These are phyloP conservation scores for Pythium periplocum DNA, from an alignment of 352 stramenopile genomes.

Conservation along the genomic window DNA sequence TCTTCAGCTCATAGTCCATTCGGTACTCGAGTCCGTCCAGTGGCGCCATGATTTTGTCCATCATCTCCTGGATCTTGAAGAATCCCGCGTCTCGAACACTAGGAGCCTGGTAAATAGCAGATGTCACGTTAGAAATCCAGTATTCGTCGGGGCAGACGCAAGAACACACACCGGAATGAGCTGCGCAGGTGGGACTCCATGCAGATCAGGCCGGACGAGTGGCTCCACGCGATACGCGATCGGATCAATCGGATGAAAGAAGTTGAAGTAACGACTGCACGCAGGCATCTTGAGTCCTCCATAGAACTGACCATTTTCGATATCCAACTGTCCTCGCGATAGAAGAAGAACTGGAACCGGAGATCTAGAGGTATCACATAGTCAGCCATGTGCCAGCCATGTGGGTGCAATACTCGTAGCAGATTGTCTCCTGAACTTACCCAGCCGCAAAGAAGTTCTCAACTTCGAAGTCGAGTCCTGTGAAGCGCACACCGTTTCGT, in stretches of 20 bases:
- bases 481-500: conserved; percentile 65
- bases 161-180: conserved; percentile 50
- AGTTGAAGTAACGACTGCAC: conserved; percentile 85
- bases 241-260: conserved; percentile 90
- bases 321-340: conserved; percentile 69
- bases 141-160: neutral
- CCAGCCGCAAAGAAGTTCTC: conserved; percentile 85
- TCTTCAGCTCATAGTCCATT: conserved; percentile 77
- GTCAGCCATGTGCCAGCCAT: neutral
- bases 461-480: conserved; percentile 78
- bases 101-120: conserved; percentile 23
- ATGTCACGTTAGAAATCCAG: neutral
- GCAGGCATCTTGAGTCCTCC: conserved; percentile 76
- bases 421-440: conserved; percentile 22
- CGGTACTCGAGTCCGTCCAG: conserved; percentile 70
- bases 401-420: neutral
- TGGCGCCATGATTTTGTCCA: conserved; percentile 62
- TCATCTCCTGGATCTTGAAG: conserved; percentile 72
- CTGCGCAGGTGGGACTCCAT: conserved; percentile 78
- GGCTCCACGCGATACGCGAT: conserved; percentile 90
- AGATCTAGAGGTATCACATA: conserved; percentile 31
- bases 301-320: conserved; percentile 68
- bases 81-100: conserved; percentile 59
- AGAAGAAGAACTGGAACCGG: conserved; percentile 82
- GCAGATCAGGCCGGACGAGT: conserved; percentile 85